Conservation (phyloP, 352 stramenopile genomes). For the Pythium brachiatum region DNA sequence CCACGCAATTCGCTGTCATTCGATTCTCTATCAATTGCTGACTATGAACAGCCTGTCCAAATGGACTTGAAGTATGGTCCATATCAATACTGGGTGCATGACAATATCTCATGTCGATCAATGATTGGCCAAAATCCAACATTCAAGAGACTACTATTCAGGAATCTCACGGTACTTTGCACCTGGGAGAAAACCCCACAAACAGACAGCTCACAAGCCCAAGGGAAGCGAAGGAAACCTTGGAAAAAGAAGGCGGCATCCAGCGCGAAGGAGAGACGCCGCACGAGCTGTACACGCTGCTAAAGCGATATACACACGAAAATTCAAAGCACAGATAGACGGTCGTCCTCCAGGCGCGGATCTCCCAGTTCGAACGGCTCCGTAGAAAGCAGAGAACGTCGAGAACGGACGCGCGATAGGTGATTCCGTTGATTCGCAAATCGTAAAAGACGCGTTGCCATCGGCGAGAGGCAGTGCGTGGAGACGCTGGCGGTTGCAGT, state of each 20-base stretch:
- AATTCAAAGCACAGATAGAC: neutral
- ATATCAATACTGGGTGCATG: neutral
- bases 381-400: neutral
- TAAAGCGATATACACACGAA: neutral
- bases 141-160: neutral
- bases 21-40: neutral
- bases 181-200: constrained; percentile 4
- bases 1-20: neutral
- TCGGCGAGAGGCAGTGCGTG: neutral
- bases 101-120: neutral
- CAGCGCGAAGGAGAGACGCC: neutral
- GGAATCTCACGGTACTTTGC: neutral
- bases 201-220: constrained; percentile 3
- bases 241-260: neutral
- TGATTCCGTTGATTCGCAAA: neutral
- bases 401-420: neutral
- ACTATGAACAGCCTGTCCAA: constrained; percentile 9
- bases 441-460: neutral
- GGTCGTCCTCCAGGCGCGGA: neutral
- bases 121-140: neutral
- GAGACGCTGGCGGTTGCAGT: neutral
- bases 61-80: constrained; percentile 22
- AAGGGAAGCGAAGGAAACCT: constrained; percentile 4
- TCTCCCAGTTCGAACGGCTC: neutral
- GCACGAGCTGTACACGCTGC: neutral